Base-by-base conservation (phyloP, 768 basidiomycete genomes). In the Agaricus bisporus region DNA sequence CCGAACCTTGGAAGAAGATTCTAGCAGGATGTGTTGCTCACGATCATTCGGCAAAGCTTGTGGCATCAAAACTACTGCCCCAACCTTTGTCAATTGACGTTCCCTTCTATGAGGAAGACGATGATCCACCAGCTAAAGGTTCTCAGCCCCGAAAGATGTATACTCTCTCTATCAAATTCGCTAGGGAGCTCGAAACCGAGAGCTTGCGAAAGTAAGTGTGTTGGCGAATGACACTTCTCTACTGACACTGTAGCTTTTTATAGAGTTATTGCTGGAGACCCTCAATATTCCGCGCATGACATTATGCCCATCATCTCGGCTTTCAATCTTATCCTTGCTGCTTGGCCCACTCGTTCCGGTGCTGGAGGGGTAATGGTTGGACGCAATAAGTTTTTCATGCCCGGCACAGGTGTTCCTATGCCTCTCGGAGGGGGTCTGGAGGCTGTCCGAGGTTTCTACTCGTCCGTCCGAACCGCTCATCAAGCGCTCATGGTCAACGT, bases 291-390 rank as follows among this genome's bases (percentile, higher is more conserved):
- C 39, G 73, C 73, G 41, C 77, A 79, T 36, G 85, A 88, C 48
- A 74, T 81, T 1, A 65, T 72, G 49, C 85, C 86, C 0, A 58
- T 81, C 14, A 68, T 88, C 4, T 74, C 85, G 8, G 85, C 84
- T 3, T 61, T 88, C 45, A 87, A 89, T 61, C 67, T 88, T 20
- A 70, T 88, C 48, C 66, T 87, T 5, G 77, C 81, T 45, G 73
- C 82, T 46, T 72, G 78, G 58, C 76, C 83, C 12, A 73, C 76
- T 59, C 68, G 76, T 29, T 69, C 73, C 1, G 67, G 75, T 64
- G 67, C 85, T 66, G 78, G 68, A n/a, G 84, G 81, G 7, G 73
- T 82, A n/a, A 76, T 81, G 62, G 81, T 86, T 10, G 85, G 85
- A 1, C 70, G 78, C 48, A 83, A 84, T 56, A 75, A 81, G 11